Percentiles rank a stretch among this genome's conserved stretches.
phyloP scores from a whole-genome alignment of 2,329 filamentous ascomycete species.

The Alternaria brassicae region DNA sequence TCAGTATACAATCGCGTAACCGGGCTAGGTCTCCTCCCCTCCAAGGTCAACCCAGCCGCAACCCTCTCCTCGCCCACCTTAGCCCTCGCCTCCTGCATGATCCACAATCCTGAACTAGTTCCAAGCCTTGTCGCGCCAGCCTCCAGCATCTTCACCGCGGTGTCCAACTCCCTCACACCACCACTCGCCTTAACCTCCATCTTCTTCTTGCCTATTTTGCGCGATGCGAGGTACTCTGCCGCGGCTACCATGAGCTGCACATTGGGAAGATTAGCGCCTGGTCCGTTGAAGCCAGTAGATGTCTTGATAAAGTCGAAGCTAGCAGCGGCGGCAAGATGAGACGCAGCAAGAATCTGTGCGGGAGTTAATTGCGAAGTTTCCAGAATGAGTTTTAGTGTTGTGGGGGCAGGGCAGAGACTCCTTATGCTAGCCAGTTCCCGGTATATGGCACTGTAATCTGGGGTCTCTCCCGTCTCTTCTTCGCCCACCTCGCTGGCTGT shows the following conservation, averaged over 20 bases:
- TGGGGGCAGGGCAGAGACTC: slow-evolving; percentile 53
- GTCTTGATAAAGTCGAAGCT: slow-evolving; percentile 68
- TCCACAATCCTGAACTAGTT: slow-evolving; percentile 63
- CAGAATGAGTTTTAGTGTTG: slow-evolving; percentile 63
- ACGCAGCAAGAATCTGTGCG: slow-evolving; percentile 61
- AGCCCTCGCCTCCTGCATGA: slow-evolving; percentile 57
- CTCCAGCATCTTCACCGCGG: slow-evolving; percentile 62
- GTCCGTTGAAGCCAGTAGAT: slow-evolving; percentile 65
- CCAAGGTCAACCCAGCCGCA: slow-evolving; percentile 18
- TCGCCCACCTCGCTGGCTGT: slow-evolving; percentile 10
- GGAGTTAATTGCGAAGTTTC: slow-evolving; percentile 62
- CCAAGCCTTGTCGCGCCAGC: slow-evolving; percentile 65
- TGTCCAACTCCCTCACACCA: slow-evolving; percentile 60
- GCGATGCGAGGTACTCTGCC: slow-evolving; percentile 53
- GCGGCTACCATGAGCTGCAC: slow-evolving; percentile 63
- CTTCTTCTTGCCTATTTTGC: slow-evolving; percentile 33
- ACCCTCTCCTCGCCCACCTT: slow-evolving; percentile 37
- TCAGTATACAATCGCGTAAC: slow-evolving; percentile 48
- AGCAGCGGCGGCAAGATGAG: slow-evolving; percentile 60
- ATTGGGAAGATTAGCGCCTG: slow-evolving; percentile 60
- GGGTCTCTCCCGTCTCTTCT: slow-evolving; percentile 33
- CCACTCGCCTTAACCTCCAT: slow-evolving; percentile 67
- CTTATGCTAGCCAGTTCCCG: slow-evolving; percentile 62
- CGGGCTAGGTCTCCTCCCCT: slow-evolving; percentile 31
- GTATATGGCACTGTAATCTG: slow-evolving; percentile 59